Conservation (phyloP, 2,329 filamentous ascomycete species). For the Kalaharituber pfeilii region DNA sequence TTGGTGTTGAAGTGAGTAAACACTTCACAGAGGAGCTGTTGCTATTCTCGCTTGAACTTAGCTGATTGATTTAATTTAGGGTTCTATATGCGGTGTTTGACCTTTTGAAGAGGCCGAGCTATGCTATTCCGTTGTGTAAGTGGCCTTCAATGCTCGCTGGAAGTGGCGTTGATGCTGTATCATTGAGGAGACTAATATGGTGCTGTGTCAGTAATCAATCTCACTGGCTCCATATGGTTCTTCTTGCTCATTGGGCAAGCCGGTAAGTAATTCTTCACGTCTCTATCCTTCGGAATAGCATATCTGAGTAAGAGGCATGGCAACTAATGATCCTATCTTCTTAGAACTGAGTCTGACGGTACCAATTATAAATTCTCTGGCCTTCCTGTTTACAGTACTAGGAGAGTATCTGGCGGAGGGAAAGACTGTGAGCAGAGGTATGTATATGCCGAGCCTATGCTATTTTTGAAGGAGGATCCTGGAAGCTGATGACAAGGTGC, state of each 20-base stretch:
- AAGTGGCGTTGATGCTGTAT: no score
- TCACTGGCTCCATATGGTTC: constrained; percentile 93
- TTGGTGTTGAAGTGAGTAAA: constrained; percentile 21
- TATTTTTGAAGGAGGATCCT: constrained; percentile 3
- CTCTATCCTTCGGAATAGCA: no score
- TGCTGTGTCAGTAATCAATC: constrained; percentile 46
- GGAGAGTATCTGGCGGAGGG: constrained; percentile 90
- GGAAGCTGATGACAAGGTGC: constrained; percentile 11
- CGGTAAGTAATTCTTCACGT: constrained; percentile 38
- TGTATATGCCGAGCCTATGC: constrained; percentile 22
- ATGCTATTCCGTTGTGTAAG: constrained; percentile 53
- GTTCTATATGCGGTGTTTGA: constrained; percentile 61
- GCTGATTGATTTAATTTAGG: constrained; percentile 41
- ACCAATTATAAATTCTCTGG: constrained; percentile 83
- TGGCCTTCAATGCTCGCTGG: no score
- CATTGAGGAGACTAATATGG: no score
- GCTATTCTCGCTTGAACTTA: constrained; percentile 37
- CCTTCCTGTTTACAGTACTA: constrained; percentile 87
- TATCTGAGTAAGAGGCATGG: no score
- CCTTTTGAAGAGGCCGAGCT: constrained; percentile 61
- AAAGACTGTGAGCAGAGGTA: constrained; percentile 72
- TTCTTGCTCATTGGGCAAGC: constrained; percentile 85
- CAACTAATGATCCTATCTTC: no score
- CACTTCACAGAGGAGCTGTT: constrained; percentile 24
- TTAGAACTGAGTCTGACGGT: constrained; percentile 81